Evolutionary conservation across 345 rosid species (phyloP), one percentile per base, ranked within the genome.

Genomic region (Passiflora organensis): DNA sequence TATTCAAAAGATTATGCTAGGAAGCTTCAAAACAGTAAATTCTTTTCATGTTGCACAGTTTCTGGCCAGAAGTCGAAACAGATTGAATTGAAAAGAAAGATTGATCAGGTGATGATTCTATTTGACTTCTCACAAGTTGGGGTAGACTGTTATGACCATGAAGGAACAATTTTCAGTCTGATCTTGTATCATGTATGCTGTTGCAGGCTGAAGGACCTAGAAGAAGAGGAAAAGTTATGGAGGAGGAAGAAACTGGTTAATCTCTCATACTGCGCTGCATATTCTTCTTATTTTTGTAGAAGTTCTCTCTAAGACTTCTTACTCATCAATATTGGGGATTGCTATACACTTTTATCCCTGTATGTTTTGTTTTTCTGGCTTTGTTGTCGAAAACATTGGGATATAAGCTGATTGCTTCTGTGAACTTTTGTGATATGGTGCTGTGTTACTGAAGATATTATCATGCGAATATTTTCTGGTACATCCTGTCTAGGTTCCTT

Each of bases 181-280:
- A 11, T 32, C 34, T 57, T 72, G 48, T 63, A 37, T 32, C 15
- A 11, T 19, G 25, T 23, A 42, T 52, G 10, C 43, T 67, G 45
- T 64, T 55, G 51, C 80, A 78, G 83, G 81, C 32, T 47, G 63
- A 68, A 51, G 57, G 70, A 59, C 60, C 59, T 39, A 53, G n/a
- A 36, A 78, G 76, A 60, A 80, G 72, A 59, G 59, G 65, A 60
- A 75, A 65, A 73, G 49, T 59, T 41, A 48, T 39, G 22, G 55
- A 51, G 59, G 75, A 47, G 37, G 58, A 62, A 67, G 51, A 57
- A 38, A 18, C 56, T 10, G 66, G 74, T 66, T 47, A 17, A 53
- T 55, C n/a, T n/a, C n/a, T n/a, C n/a, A n/a, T n/a, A n/a, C n/a
- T n/a, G n/a, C n/a, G n/a, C n/a, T n/a, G n/a, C n/a, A n/a, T 28